phyloP scores from a whole-genome alignment of 129 eudicot genomes.

The Lactuca saligna region DNA sequence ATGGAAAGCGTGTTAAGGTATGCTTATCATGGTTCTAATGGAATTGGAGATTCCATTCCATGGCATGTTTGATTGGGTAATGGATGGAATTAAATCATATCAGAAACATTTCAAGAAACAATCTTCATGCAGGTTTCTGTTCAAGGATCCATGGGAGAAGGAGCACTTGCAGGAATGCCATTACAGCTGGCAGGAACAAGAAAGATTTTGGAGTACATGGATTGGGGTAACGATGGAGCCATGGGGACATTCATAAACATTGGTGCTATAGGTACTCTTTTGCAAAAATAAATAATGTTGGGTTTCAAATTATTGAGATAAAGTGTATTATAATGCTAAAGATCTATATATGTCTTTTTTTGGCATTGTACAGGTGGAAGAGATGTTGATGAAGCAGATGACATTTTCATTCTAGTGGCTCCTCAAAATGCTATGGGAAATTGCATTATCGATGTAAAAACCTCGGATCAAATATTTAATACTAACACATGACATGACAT shows the following conservation, averaged over 20 bases:
- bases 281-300: not conserved
- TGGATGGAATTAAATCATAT: not conserved
- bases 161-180: conserved; percentile 97
- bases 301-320: not conserved
- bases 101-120: not conserved
- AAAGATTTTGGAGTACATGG: conserved; percentile 93
- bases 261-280: conserved; percentile 79
- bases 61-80: not conserved
- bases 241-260: conserved; percentile 79
- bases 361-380: conserved; percentile 55
- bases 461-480: conserved; percentile 1
- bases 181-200: conserved; percentile 96
- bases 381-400: conserved; percentile 91
- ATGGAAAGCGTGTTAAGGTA: conserved; percentile 97
- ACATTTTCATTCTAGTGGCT: conserved; percentile 92
- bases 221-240: conserved; percentile 97
- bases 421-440: conserved; percentile 99
- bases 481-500: not conserved
- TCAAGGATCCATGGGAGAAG: conserved; percentile 99
- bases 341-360: conserved; percentile 5
- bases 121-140: conserved; percentile 67
- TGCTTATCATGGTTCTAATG: conserved; percentile 11
- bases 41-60: not conserved
- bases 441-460: conserved; percentile 86
- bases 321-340: not conserved